Percentiles rank a stretch among this genome's conserved stretches.
These are phyloP conservation scores for Yamadazyma endophytica DNA, from an alignment of 805 yeast genomes.

Conservation along the genomic window DNA sequence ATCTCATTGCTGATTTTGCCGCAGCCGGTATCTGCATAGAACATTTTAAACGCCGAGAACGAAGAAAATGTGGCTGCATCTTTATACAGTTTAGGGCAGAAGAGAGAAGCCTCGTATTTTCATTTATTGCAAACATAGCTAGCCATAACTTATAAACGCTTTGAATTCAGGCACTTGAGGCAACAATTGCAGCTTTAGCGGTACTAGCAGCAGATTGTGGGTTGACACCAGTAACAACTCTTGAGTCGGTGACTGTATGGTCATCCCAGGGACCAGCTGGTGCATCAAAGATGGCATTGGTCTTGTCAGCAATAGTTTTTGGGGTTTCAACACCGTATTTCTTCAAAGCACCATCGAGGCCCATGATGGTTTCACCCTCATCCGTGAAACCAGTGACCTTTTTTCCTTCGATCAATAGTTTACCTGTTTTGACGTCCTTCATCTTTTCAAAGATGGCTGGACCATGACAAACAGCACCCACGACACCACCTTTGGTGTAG, in stretches of 20 bases:
- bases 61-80: too few relatives aligned
- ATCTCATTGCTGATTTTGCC: too few relatives aligned
- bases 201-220: slow-evolving; percentile 53
- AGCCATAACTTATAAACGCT: too few relatives aligned
- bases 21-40: too few relatives aligned
- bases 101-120: too few relatives aligned
- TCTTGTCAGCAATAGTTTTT: slow-evolving; percentile 30
- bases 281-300: slow-evolving; percentile 40
- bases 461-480: slow-evolving; percentile 68
- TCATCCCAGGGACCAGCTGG: slow-evolving; percentile 53
- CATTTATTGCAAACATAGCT: too few relatives aligned
- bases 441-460: slow-evolving; percentile 55
- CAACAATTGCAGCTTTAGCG: slow-evolving; percentile 36
- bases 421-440: slow-evolving; percentile 38
- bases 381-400: slow-evolving; percentile 60
- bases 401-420: slow-evolving; percentile 47
- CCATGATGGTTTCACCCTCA: slow-evolving; percentile 42
- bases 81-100: too few relatives aligned
- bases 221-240: slow-evolving; percentile 62
- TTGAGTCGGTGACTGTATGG: slow-evolving; percentile 51
- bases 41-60: too few relatives aligned
- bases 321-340: slow-evolving; percentile 29
- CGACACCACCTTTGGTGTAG: slow-evolving; percentile 49
- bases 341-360: slow-evolving; percentile 16
- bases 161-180: too few relatives aligned